A percentile compares a stretch with the other conserved stretches of the same genome.
phyloP scores from a whole-genome alignment of 768 basidiomycete genomes.

The Chiua virens region DNA sequence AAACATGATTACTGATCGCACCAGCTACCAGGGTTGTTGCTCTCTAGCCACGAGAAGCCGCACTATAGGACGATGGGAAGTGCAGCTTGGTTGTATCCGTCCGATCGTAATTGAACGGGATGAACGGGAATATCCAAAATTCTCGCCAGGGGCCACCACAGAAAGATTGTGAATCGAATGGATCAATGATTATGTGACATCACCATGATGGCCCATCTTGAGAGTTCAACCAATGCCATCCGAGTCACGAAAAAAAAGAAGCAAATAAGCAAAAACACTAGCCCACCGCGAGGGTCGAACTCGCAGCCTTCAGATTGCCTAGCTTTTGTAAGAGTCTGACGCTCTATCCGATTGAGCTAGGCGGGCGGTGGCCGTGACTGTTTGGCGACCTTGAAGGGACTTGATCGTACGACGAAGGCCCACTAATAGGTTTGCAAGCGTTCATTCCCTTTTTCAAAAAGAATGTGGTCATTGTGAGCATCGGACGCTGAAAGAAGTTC shows the following conservation, averaged over 20 bases:
- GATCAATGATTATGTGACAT: too few relatives aligned
- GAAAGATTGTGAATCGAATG: too few relatives aligned
- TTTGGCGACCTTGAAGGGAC: too few relatives aligned
- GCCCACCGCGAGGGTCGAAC: slow-evolving; percentile 66
- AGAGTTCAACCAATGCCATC: too few relatives aligned
- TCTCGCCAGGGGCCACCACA: too few relatives aligned
- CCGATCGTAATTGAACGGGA: not conserved
- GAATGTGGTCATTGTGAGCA: too few relatives aligned
- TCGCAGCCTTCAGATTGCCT: slow-evolving; percentile 60
- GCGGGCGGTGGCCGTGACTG: slow-evolving; percentile 37
- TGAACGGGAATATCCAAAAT: too few relatives aligned
- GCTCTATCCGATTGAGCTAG: slow-evolving; percentile 71
- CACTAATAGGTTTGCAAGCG: too few relatives aligned
- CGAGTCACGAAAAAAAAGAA: not conserved
- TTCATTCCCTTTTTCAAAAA: too few relatives aligned
- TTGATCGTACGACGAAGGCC: too few relatives aligned
- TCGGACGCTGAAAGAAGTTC: too few relatives aligned
- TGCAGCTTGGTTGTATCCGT: not conserved
- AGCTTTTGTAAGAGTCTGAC: slow-evolving; percentile 56
- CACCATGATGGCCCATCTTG: too few relatives aligned
- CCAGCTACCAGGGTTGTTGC: not conserved
- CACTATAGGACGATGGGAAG: not conserved
- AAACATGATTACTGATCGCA: not conserved
- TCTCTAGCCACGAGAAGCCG: not conserved
- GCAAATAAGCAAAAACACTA: slow-evolving; percentile 29